Evolutionary conservation across 176 grass and related monocot species (phyloP), one percentile per base, ranked within the genome.

Genomic region (Triticum monococcum): DNA sequence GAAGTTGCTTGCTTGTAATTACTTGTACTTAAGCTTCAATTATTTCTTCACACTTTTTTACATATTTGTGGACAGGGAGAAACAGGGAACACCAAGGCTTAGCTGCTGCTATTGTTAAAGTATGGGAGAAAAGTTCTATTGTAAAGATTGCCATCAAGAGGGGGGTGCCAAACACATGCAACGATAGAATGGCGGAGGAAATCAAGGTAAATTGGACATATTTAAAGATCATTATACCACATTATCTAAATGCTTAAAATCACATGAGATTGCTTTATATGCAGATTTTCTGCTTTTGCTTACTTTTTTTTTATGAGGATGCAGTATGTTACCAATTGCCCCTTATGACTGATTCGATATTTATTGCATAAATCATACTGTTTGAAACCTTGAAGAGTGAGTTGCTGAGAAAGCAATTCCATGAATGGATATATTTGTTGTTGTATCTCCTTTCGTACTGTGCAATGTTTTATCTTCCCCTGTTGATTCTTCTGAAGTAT

Each of bases 81-180:
- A 96, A 96, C 84, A 96, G 90, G 73, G 91, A 96, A 81, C 96
- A 96, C 79, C 92, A 98, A 80, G 93, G 96, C 16, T 90, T 98
- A 88, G 96, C 96, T 89, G 72, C 91, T 77, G 93, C 96, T 70
- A 94, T 98, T 35, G 87, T 98, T 64, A 98, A 98, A 88, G 77
- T 98, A 74, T 98, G 96, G 96, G 96, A 98, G 54, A 98, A 94
- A 93, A 96, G 92, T 96, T 79, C 90, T 86, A 91, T 96, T 88
- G 96, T 87, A 67, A 98, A 98, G 84, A 92, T 98, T 65, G 93
- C 92, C 24, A 94, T 98, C 71, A 98, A 98, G 80, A 92, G 96
- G 63, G 96, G 93, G 4, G 43, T 98, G 77, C 92, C 91, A 69
- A 94, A 91, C 87, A 96, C 92, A 83, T 88, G 45, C 85, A 96